phyloP scores from a whole-genome alignment of 192 early-diverging fungal species.

The Coemansia sp. region DNA sequence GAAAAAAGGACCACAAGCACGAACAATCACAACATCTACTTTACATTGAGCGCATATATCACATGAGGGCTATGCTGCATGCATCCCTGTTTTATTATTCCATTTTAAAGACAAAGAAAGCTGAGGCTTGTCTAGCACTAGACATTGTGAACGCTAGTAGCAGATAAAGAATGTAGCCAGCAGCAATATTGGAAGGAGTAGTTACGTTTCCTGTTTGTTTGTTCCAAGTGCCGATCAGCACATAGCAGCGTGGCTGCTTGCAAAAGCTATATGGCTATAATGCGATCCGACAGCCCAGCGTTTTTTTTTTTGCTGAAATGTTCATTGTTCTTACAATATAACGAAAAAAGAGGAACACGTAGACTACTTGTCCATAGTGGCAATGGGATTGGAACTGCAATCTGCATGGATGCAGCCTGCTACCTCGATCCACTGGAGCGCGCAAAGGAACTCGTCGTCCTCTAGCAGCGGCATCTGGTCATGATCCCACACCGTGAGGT shows the following conservation, averaged over 20 bases:
- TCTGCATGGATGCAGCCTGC: conserved; percentile 43
- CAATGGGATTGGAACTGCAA: conserved; percentile 5
- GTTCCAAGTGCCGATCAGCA: neutral
- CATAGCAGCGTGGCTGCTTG: neutral
- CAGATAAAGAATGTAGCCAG: too few relatives aligned
- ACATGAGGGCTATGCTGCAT: conserved; percentile 1
- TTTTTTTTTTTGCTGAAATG: neutral
- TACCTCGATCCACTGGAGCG: conserved; percentile 37
- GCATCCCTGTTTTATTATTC: neutral
- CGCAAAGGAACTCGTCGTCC: conserved; percentile 39
- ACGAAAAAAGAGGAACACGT: neutral
- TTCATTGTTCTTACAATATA: neutral
- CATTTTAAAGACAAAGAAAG: neutral
- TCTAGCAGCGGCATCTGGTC: conserved; percentile 35
- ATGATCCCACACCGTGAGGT: conserved; percentile 46
- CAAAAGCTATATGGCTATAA: neutral
- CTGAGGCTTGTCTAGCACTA: neutral
- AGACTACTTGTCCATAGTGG: neutral
- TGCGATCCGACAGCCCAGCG: neutral
- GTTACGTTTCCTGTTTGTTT: neutral
- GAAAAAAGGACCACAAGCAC: neutral
- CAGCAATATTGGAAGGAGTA: too few relatives aligned
- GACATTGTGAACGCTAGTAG: neutral
- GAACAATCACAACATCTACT: neutral
- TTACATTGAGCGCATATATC: neutral